A percentile compares a stretch with the other conserved stretches of the same genome.
These are phyloP conservation scores for Candida alai DNA, from an alignment of 805 yeast genomes.

Conservation along the genomic window DNA sequence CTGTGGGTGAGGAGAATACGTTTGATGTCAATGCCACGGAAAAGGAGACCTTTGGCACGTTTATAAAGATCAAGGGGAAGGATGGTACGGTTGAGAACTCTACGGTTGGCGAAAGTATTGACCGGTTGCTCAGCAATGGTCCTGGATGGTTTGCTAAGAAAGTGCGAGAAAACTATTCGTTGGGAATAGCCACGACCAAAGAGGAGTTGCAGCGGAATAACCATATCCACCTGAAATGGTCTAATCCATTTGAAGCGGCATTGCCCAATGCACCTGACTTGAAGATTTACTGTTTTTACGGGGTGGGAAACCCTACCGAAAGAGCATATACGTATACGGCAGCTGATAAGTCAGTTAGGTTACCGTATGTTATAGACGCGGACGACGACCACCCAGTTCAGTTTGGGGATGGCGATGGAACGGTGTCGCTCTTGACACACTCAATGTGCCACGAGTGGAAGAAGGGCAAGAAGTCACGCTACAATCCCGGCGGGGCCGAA, in stretches of 20 bases:
- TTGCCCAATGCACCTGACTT: constrained; percentile 92
- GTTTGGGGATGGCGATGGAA: constrained; percentile 94
- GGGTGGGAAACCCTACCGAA: constrained; percentile 96
- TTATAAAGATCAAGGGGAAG: constrained; percentile 57
- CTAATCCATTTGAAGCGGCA: constrained; percentile 90
- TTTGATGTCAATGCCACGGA: constrained; percentile 21
- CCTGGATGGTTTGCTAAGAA: constrained; percentile 76
- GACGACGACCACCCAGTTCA: constrained; percentile 63
- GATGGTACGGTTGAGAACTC: constrained; percentile 37
- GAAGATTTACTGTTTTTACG: constrained; percentile 86
- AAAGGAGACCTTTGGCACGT: constrained; percentile 55
- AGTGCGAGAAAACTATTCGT: constrained; percentile 68
- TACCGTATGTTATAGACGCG: constrained; percentile 70
- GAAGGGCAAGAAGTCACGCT: constrained; percentile 52
- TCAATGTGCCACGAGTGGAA: constrained; percentile 91
- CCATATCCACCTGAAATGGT: constrained; percentile 76
- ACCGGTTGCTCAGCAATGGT: constrained; percentile 56
- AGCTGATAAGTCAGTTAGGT: constrained; percentile 45
- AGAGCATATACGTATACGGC: constrained; percentile 84
- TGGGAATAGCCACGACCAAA: constrained; percentile 62
- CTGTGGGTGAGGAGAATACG: constrained; percentile 10
- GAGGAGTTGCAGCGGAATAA: constrained; percentile 63
- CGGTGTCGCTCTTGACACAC: constrained; percentile 84
- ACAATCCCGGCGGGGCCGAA: constrained; percentile 71
- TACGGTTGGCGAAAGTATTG: constrained; percentile 66